Percentiles rank a stretch among this genome's conserved stretches.
phyloP scores from a whole-genome alignment of 257 asterid genomes.

The Ophiorrhiza pumila region DNA sequence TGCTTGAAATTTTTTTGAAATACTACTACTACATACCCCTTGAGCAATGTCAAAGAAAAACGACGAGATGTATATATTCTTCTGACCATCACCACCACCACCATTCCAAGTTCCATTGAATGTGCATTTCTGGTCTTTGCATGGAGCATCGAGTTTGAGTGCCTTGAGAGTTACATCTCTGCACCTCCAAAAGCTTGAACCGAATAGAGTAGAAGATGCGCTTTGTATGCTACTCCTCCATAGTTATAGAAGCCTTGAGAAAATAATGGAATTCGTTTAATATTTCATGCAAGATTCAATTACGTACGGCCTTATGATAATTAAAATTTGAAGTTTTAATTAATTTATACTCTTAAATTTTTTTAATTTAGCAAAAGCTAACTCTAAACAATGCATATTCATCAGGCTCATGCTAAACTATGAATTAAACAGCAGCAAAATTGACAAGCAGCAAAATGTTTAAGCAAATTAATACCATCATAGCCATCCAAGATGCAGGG shows the following conservation, averaged over 20 bases:
- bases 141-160: conserved; percentile 25
- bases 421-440: too few relatives aligned
- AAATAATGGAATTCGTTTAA: too few relatives aligned
- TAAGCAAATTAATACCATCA: conserved; percentile 21
- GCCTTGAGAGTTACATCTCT: conserved; percentile 12
- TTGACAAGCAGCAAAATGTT: not conserved
- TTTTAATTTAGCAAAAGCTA: too few relatives aligned
- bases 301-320: too few relatives aligned
- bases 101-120: conserved; percentile 63
- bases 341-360: too few relatives aligned
- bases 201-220: conserved; percentile 37
- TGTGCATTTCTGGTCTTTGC: conserved; percentile 38
- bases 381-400: too few relatives aligned
- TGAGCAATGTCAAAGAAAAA: conserved; percentile 40
- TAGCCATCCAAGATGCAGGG: conserved; percentile 49
- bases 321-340: too few relatives aligned
- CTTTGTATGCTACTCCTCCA: conserved; percentile 26
- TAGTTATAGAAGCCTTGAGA: conserved; percentile 38
- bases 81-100: conserved; percentile 53
- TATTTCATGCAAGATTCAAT: not conserved
- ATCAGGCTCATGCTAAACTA: too few relatives aligned
- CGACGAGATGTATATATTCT: conserved; percentile 37
- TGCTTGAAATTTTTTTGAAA: too few relatives aligned
- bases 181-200: conserved; percentile 36
- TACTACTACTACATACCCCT: too few relatives aligned